Conservation (phyloP, 2,329 filamentous ascomycete genomes). For the Stemphylium beticola region DNA sequence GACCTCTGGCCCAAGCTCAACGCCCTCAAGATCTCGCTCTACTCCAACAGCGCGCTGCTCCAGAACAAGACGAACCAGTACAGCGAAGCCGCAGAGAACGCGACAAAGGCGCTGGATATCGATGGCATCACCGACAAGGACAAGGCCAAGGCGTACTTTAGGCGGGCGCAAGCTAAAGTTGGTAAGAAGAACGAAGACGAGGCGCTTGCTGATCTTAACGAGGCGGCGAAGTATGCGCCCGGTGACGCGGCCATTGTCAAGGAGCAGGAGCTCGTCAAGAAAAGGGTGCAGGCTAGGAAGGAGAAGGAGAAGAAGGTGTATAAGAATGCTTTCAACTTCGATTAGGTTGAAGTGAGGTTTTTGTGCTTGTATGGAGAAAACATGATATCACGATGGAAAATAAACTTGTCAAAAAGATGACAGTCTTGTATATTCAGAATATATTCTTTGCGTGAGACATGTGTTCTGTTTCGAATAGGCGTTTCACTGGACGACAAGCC, state of each 20-base stretch:
- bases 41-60: constrained; percentile 87
- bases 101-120: constrained; percentile 74
- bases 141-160: constrained; percentile 86
- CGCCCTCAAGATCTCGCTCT: constrained; percentile 79
- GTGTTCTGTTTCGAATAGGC: background rate
- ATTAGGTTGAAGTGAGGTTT: background rate
- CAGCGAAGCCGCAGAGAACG: constrained; percentile 72
- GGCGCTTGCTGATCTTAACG: constrained; percentile 60
- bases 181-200: constrained; percentile 84
- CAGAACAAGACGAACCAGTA: constrained; percentile 79
- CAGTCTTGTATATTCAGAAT: no score
- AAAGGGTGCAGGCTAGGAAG: constrained; percentile 71
- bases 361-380: no score
- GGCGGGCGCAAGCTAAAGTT: constrained; percentile 76
- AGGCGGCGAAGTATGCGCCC: constrained; percentile 60
- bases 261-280: constrained; percentile 81
- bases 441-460: background rate
- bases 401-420: background rate
- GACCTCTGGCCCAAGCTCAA: constrained; percentile 71
- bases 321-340: constrained; percentile 79
- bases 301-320: constrained; percentile 93
- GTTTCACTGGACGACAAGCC: no score
- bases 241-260: constrained; percentile 75
- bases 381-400: background rate
- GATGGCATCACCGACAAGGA: constrained; percentile 72